A percentile compares a stretch with the other conserved stretches of the same genome.
Evolutionary conservation across 352 stramenopile genomes (phyloP).

Genomic region (Pseudoperonospora humuli): DNA sequence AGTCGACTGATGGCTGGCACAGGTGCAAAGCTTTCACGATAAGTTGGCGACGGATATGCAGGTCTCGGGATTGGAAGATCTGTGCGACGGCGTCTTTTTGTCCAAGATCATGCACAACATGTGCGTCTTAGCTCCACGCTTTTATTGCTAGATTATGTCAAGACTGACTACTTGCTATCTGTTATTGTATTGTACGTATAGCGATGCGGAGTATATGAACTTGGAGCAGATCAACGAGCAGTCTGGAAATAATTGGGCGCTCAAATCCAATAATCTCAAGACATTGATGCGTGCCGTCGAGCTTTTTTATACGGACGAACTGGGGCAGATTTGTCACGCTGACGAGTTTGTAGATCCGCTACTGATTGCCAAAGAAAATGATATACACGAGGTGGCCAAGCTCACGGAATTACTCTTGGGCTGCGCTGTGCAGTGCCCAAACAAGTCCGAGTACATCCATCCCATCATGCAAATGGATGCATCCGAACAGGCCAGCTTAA

Average conservation of each 20-base stretch:
- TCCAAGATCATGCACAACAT: constrained; percentile 82
- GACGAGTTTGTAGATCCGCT: constrained; percentile 63
- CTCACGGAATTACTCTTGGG: constrained; percentile 68
- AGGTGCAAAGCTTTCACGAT: constrained; percentile 73
- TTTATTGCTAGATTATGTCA: too few species aligned
- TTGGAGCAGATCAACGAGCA: constrained; percentile 67
- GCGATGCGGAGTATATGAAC: constrained; percentile 73
- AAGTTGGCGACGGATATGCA: constrained; percentile 36
- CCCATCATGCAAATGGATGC: constrained; percentile 78
- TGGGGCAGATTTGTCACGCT: constrained; percentile 61
- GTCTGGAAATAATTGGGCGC: constrained; percentile 54
- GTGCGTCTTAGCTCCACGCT: too few species aligned
- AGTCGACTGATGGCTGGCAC: too few species aligned
- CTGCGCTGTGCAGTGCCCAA: constrained; percentile 71
- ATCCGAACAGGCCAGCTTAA: constrained; percentile 71
- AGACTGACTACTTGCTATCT: too few species aligned
- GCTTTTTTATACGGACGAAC: constrained; percentile 76
- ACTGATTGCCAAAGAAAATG: constrained; percentile 61
- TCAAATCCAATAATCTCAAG: constrained; percentile 79
- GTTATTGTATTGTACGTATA: constrained; percentile 11
- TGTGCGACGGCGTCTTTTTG: constrained; percentile 78
- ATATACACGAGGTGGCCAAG: constrained; percentile 58
- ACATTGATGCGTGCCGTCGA: constrained; percentile 65
- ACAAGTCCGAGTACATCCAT: constrained; percentile 79
- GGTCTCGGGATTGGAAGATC: constrained; percentile 40